Evolutionary conservation across 129 eudicot species (phyloP), one percentile per base, ranked within the genome.

Genomic region (Glebionis coronaria): DNA sequence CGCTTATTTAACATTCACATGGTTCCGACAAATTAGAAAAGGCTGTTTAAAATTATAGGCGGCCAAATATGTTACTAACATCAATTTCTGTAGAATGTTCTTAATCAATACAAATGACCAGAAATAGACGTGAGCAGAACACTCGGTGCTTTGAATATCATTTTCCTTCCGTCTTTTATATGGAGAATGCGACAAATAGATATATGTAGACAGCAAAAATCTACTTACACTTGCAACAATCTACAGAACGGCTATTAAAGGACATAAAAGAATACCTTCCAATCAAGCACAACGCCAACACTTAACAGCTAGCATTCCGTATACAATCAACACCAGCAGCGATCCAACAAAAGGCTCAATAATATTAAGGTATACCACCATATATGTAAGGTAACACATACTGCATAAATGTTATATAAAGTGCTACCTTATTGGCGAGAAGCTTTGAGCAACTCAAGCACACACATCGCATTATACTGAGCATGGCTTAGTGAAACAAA

Each of bases 391-490:
- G n/a, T n/a, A n/a, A n/a, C n/a, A n/a, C n/a, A n/a, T n/a, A n/a
- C n/a, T n/a, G n/a, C n/a, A n/a, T n/a, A 31, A 40, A n/a, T 19
- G 16, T 9, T 18, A 19, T 61, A 61, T 56, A 14, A 44, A 23
- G 25, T 23, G 2, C 2, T 70, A 91, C 98, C 98, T 91, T 96
- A 59, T 83, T 87, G 0, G 95, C 96, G 7, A 92, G 83, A 29
- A 92, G 80, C 72, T 92, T 92, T 45, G 98, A 92, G 87, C 98
- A 92, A 67, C 88, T 92, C 76, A 88, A 88, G 96, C 98, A 92
- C 38, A 92, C 98, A 42, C 96, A 88, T 8, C 96, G 91, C 84
- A 92, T 79, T 18, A 92, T 86, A 65, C n/a, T n/a, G n/a, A n/a
- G n/a, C n/a, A n/a, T n/a, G n/a, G n/a, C n/a, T n/a, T n/a, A n/a